These are phyloP conservation scores for Sordariomycetes sp. DNA, from an alignment of 2,329 filamentous ascomycete species.

Conservation along the genomic window DNA sequence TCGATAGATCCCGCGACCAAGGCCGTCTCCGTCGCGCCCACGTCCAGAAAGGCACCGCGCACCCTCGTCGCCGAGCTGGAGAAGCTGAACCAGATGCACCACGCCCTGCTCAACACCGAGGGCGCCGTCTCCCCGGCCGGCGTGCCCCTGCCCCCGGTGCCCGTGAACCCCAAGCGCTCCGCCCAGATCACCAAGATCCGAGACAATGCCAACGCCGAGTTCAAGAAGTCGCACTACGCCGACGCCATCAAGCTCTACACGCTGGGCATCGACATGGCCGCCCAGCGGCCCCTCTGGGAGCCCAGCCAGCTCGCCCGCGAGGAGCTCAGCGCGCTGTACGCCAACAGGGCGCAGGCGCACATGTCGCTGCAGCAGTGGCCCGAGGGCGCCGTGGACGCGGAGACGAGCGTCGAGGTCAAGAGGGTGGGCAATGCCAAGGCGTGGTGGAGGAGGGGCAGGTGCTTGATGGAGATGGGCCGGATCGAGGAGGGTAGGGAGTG, in stretches of 20 bases:
- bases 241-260: slow-evolving; percentile 77
- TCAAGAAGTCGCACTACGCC: slow-evolving; percentile 64
- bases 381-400: slow-evolving; percentile 79
- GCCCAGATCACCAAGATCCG: slow-evolving; percentile 85
- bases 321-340: slow-evolving; percentile 70
- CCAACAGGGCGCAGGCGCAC: slow-evolving; percentile 83
- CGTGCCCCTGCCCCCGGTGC: slow-evolving; percentile 76
- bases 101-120: slow-evolving; percentile 49
- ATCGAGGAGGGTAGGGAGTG: slow-evolving; percentile 74
- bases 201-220: slow-evolving; percentile 75
- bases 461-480: slow-evolving; percentile 83
- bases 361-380: slow-evolving; percentile 78
- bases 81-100: slow-evolving; percentile 72
- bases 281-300: slow-evolving; percentile 78
- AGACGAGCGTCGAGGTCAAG: slow-evolving; percentile 82
- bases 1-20: slow-evolving; percentile 76
- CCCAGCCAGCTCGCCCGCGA: slow-evolving; percentile 74
- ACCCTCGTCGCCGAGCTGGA: slow-evolving; percentile 56
- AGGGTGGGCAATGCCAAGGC: slow-evolving; percentile 83
- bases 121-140: slow-evolving; percentile 46
- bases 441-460: slow-evolving; percentile 84
- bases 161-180: slow-evolving; percentile 85
- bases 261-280: slow-evolving; percentile 84
- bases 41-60: slow-evolving; percentile 33
- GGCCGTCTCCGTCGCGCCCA: slow-evolving; percentile 69